phyloP scores from a whole-genome alignment of 345 rosid genomes.

The Linum trigynum region DNA sequence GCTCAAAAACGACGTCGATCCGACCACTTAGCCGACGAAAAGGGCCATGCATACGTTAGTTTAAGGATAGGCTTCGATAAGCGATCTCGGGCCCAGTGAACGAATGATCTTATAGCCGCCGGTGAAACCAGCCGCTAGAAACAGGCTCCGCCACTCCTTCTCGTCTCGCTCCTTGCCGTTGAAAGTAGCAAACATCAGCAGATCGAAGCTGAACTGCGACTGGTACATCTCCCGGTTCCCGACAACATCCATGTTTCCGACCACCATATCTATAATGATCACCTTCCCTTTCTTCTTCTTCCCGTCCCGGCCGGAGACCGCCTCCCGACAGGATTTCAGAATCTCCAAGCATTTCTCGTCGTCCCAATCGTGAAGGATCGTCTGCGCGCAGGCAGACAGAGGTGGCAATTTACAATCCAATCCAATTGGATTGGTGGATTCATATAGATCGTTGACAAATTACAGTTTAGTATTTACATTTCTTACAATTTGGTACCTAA shows the following conservation, averaged over 20 bases:
- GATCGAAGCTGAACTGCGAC: neutral
- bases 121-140: neutral
- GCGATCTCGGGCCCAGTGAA: neutral
- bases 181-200: neutral
- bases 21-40: no score
- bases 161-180: neutral
- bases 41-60: no score
- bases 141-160: neutral
- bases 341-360: neutral
- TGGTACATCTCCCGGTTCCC: neutral
- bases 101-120: neutral
- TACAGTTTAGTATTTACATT: no score
- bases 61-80: neutral
- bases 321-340: neutral
- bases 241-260: neutral
- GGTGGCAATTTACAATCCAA: no score
- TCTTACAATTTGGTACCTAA: no score
- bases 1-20: no score
- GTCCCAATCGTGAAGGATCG: neutral
- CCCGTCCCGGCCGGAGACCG: neutral
- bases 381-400: neutral
- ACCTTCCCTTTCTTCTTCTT: neutral
- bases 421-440: no score
- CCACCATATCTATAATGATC: neutral
- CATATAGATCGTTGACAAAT: no score